These are phyloP conservation scores for Flaveria floridana DNA, from an alignment of 140 eudicot genomes.

Conservation along the genomic window DNA sequence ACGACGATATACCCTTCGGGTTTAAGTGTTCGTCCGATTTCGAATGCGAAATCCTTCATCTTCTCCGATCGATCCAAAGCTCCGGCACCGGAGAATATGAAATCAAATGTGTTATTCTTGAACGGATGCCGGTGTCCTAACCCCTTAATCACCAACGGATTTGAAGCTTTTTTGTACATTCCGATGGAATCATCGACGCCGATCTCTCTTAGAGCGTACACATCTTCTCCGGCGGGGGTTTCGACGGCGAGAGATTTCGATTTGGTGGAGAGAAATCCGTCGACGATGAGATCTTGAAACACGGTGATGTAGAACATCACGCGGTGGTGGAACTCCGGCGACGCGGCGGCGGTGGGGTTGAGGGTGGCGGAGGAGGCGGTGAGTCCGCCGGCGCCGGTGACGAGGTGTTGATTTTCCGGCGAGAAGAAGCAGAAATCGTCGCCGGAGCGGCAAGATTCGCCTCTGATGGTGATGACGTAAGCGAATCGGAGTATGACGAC, in stretches of 20 bases:
- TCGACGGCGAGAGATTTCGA: not conserved
- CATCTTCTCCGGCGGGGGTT: not conserved
- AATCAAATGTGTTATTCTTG: slow-evolving; percentile 47
- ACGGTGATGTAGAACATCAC: slow-evolving; percentile 52
- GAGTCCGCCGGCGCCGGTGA: slow-evolving; percentile 27
- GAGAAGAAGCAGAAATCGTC: slow-evolving; percentile 69
- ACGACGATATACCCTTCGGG: slow-evolving; percentile 83
- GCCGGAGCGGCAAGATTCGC: slow-evolving; percentile 55
- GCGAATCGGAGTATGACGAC: slow-evolving; percentile 51
- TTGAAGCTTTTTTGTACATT: not conserved
- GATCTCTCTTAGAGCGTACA: not conserved
- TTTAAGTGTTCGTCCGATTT: slow-evolving; percentile 61
- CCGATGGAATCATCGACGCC: not conserved
- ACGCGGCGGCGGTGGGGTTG: slow-evolving; percentile 26
- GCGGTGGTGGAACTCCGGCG: slow-evolving; percentile 41
- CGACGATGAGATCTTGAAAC: slow-evolving; percentile 62
- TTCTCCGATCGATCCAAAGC: slow-evolving; percentile 42
- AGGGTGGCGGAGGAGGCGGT: slow-evolving; percentile 26
- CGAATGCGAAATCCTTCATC: slow-evolving; percentile 47
- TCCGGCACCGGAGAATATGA: slow-evolving; percentile 65
- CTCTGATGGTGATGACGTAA: slow-evolving; percentile 50
- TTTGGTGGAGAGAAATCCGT: slow-evolving; percentile 48
- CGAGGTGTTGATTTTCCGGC: slow-evolving; percentile 35
- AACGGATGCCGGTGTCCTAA: slow-evolving; percentile 35
- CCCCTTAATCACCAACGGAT: slow-evolving; percentile 33